Conservation (phyloP, 2,329 filamentous ascomycete genomes). For the Tolypocladium ovalisporum region DNA sequence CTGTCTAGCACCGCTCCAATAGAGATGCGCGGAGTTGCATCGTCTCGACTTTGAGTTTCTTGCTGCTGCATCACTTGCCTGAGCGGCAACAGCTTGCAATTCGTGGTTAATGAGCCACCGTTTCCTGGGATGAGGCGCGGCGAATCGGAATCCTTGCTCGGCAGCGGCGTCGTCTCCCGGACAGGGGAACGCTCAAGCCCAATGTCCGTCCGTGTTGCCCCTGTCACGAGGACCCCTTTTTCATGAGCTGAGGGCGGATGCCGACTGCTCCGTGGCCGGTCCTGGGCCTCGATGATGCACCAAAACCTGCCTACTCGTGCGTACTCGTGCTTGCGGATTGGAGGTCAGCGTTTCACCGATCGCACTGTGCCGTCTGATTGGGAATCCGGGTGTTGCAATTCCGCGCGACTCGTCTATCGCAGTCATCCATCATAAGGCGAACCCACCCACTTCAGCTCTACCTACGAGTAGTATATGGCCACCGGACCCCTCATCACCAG, state of each 20-base stretch:
- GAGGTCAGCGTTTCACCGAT: neutral
- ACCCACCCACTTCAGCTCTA: neutral
- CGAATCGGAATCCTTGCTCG: slow-evolving; percentile 1
- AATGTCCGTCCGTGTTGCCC: neutral
- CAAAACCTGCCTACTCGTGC: too few species aligned
- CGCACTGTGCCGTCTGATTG: neutral
- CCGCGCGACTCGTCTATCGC: neutral
- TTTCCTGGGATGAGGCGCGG: neutral
- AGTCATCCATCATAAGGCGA: neutral
- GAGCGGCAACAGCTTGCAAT: neutral
- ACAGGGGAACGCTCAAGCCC: neutral
- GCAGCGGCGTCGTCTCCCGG: neutral
- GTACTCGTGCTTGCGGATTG: neutral
- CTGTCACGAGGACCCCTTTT: neutral
- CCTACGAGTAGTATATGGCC: neutral
- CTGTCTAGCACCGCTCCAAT: neutral
- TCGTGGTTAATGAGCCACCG: neutral
- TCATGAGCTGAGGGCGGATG: neutral
- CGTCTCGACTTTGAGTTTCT: neutral
- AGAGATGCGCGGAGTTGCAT: neutral
- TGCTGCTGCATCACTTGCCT: neutral
- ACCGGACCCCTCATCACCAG: slow-evolving; percentile 1
- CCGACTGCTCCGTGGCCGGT: neutral
- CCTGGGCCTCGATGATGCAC: neutral
- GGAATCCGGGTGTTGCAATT: neutral